A percentile compares a stretch with the other conserved stretches of the same genome.
These are phyloP conservation scores for Phalaenopsis equestris DNA, from an alignment of 106 monocot genomes.

Conservation along the genomic window DNA sequence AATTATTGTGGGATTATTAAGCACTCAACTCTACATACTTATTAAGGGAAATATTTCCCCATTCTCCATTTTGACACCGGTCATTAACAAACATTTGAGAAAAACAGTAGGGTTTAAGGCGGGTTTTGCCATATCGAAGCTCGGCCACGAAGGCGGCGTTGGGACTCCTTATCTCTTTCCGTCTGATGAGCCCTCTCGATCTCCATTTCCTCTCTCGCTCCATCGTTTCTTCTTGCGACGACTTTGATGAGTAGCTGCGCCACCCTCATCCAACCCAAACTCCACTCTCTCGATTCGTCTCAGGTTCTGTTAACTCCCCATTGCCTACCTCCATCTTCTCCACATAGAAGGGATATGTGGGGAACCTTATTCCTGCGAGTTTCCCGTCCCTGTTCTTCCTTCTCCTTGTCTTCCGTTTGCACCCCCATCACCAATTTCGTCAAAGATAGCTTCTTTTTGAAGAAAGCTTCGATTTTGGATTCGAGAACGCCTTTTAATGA, in stretches of 20 bases:
- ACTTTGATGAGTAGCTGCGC: constrained; percentile 8
- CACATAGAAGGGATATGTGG: not conserved
- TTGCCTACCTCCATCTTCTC: not conserved
- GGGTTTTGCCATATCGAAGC: not conserved
- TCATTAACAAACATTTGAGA: too few relatives aligned
- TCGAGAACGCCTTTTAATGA: not conserved
- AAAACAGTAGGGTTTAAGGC: not conserved
- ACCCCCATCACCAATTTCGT: not conserved
- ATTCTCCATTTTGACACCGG: too few relatives aligned
- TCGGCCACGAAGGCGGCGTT: not conserved
- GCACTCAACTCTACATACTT: too few relatives aligned
- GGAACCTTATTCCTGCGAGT: not conserved
- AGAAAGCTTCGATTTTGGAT: not conserved
- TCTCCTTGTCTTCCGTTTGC: not conserved
- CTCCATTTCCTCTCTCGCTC: not conserved
- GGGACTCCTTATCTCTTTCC: not conserved
- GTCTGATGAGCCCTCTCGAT: constrained; percentile 5
- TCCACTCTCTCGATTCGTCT: not conserved
- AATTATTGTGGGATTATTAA: too few relatives aligned
- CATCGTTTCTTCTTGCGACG: not conserved
- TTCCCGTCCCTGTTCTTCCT: not conserved
- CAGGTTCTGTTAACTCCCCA: not conserved
- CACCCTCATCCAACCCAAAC: not conserved
- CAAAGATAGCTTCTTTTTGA: not conserved
- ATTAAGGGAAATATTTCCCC: too few relatives aligned